Percentiles rank a stretch among this genome's conserved stretches.
Evolutionary conservation across 306 rosid genomes (phyloP).

Genomic region (Prinsepia uniflora): DNA sequence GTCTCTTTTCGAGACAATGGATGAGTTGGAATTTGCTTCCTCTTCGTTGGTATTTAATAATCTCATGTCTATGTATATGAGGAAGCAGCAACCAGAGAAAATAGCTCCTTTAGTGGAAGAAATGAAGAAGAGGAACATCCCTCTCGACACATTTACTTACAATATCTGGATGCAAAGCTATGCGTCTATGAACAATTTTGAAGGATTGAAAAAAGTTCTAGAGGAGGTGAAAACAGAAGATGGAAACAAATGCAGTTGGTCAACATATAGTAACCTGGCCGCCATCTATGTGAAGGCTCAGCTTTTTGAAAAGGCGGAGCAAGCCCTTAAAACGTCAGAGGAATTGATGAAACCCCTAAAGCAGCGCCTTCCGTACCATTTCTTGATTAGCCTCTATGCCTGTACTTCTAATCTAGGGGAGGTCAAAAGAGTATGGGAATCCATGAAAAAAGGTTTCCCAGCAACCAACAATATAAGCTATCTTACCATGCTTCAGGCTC

Average conservation of each 20-base stretch:
- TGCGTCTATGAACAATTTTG: constrained; percentile 42
- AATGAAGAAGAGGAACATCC: constrained; percentile 60
- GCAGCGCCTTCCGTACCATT: constrained; percentile 55
- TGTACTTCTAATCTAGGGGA: constrained; percentile 51
- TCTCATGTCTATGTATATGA: constrained; percentile 67
- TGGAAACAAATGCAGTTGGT: constrained; percentile 42
- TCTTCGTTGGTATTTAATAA: constrained; percentile 43
- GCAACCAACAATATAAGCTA: constrained; percentile 53
- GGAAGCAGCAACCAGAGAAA: constrained; percentile 49
- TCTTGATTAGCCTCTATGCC: constrained; percentile 60
- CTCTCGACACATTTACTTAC: constrained; percentile 33
- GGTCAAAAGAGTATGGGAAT: constrained; percentile 64
- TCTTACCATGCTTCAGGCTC: constrained; percentile 63
- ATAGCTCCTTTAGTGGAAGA: constrained; percentile 43
- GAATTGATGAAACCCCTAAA: constrained; percentile 31
- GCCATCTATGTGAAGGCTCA: constrained; percentile 62
- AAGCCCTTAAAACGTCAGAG: constrained; percentile 49
- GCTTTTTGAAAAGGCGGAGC: constrained; percentile 56
- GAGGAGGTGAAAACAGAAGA: constrained; percentile 57
- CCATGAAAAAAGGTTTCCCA: constrained; percentile 42
- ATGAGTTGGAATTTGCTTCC: constrained; percentile 39
- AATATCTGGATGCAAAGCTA: constrained; percentile 75
- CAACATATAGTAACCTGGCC: constrained; percentile 66
- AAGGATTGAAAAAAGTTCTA: constrained; percentile 44
- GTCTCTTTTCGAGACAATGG: constrained; percentile 47